Evolutionary conservation across 2,329 filamentous ascomycete species (phyloP).

Genomic region (Ambrosiella xylebori): DNA sequence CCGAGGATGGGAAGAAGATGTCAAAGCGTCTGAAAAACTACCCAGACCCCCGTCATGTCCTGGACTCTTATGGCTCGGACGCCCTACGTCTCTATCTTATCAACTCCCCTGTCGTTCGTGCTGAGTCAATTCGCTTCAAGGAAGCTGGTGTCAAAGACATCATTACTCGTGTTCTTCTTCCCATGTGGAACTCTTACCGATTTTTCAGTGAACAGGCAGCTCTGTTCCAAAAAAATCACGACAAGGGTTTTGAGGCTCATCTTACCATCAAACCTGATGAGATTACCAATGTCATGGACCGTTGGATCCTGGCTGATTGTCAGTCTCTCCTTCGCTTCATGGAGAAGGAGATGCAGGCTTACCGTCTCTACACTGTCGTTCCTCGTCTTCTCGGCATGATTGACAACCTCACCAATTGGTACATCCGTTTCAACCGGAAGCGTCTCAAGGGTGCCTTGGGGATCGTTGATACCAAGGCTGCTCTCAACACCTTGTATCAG

Average conservation of each 20-base stretch:
- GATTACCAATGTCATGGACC: slow-evolving; percentile 55
- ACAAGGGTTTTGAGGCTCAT: slow-evolving; percentile 14
- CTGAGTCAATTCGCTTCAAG: slow-evolving; percentile 17
- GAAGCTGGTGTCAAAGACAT: slow-evolving; percentile 17
- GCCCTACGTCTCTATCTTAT: slow-evolving; percentile 18
- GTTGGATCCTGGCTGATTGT: slow-evolving; percentile 84
- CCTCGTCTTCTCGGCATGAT: slow-evolving; percentile 60
- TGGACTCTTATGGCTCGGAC: slow-evolving; percentile 17
- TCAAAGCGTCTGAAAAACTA: slow-evolving; percentile 19
- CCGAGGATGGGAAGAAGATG: slow-evolving; percentile 19
- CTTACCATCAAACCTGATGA: slow-evolving; percentile 13
- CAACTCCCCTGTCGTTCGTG: slow-evolving; percentile 18
- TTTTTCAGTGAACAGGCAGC: slow-evolving; percentile 17
- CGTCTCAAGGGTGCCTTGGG: slow-evolving; percentile 62
- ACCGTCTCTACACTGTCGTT: slow-evolving; percentile 69
- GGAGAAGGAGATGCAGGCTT: slow-evolving; percentile 74
- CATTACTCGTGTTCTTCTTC: slow-evolving; percentile 16
- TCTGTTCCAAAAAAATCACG: slow-evolving; percentile 16
- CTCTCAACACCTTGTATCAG: slow-evolving; percentile 75
- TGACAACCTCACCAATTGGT: slow-evolving; percentile 83
- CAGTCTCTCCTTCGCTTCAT: slow-evolving; percentile 85
- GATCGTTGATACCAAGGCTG: slow-evolving; percentile 56
- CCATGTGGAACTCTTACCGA: slow-evolving; percentile 18
- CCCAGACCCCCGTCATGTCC: slow-evolving; percentile 15
- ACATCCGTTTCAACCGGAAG: slow-evolving; percentile 76